These are phyloP conservation scores for Hypoxylon lienhwacheense DNA, from an alignment of 495 filamentous ascomycete species.

Conservation along the genomic window DNA sequence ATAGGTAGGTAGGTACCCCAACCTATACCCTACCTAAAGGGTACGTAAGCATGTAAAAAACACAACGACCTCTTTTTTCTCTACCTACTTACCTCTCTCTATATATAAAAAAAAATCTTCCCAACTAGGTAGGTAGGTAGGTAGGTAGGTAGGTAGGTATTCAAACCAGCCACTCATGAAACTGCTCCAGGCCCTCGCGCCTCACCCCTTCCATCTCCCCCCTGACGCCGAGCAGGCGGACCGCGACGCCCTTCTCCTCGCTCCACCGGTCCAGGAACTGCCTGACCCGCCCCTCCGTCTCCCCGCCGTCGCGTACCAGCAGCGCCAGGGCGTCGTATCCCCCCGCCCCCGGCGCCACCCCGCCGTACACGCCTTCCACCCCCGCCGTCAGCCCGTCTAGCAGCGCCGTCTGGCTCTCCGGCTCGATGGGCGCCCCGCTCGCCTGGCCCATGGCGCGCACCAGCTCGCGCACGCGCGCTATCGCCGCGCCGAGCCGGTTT, in stretches of 20 bases:
- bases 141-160: too few species aligned
- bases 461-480: slow-evolving; percentile 49
- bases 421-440: slow-evolving; percentile 88
- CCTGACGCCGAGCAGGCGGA: slow-evolving; percentile 75
- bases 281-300: slow-evolving; percentile 64
- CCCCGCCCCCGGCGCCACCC: slow-evolving; percentile 91
- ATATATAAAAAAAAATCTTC: too few species aligned
- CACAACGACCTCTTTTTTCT: too few species aligned
- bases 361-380: slow-evolving; percentile 81
- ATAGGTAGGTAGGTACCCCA: too few species aligned
- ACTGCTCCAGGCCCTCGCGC: slow-evolving; percentile 63
- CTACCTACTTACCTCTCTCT: too few species aligned
- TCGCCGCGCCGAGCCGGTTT: too few species aligned
- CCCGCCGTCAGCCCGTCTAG: slow-evolving; percentile 68
- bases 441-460: slow-evolving; percentile 74
- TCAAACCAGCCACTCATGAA: slow-evolving; percentile 61
- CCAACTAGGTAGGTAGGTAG: too few species aligned
- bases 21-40: too few species aligned
- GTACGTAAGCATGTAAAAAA: too few species aligned
- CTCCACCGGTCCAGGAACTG: slow-evolving; percentile 68
- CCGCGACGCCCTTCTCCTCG: slow-evolving; percentile 65
- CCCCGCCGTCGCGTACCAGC: slow-evolving; percentile 71
- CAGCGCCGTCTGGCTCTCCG: slow-evolving; percentile 77
- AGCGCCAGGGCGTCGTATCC: slow-evolving; percentile 91
- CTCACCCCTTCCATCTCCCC: slow-evolving; percentile 86